A percentile compares a stretch with the other conserved stretches of the same genome.
phyloP scores from a whole-genome alignment of 78 protist genomes.

The Dictyostelium intermedium region DNA sequence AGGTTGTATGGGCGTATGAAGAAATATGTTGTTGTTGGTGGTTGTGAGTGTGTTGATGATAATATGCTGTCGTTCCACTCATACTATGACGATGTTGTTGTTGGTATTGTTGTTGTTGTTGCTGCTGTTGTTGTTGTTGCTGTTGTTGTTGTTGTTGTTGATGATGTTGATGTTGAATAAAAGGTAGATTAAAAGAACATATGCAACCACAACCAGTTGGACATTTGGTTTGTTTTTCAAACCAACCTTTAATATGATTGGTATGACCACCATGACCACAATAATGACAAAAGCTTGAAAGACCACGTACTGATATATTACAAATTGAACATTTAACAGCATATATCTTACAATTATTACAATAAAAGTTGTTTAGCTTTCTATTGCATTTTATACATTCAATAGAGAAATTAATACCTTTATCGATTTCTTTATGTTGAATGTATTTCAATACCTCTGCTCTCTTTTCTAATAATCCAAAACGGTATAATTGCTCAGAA shows the following conservation, averaged over 20 bases:
- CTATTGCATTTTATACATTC: slow-evolving; percentile 46
- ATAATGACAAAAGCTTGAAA: slow-evolving; percentile 54
- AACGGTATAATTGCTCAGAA: slow-evolving; percentile 40
- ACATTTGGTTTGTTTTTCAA: slow-evolving; percentile 33
- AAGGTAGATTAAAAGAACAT: slow-evolving; percentile 36
- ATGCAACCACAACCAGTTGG: slow-evolving; percentile 84
- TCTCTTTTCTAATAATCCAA: slow-evolving; percentile 67
- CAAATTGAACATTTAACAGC: slow-evolving; percentile 79
- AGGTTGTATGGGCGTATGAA: neutral
- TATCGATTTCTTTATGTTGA: neutral
- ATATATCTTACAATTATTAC: slow-evolving; percentile 59
- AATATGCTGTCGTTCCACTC: neutral
- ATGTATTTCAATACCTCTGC: slow-evolving; percentile 59
- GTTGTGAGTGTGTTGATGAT: neutral
- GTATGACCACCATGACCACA: slow-evolving; percentile 89
- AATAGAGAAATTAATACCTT: slow-evolving; percentile 9
- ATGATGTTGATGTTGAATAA: neutral
- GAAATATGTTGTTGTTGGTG: neutral
- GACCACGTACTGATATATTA: slow-evolving; percentile 64
- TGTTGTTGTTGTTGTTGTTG: slow-evolving; percentile 4
- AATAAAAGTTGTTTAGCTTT: slow-evolving; percentile 17
- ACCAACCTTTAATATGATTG: slow-evolving; percentile 73
- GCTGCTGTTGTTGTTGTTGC: neutral
- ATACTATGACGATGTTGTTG: neutral
- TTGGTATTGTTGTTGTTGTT: neutral